A percentile compares a stretch with the other conserved stretches of the same genome.
phyloP scores from a whole-genome alignment of 192 early-diverging fungal species.

The Coemansia sp. region DNA sequence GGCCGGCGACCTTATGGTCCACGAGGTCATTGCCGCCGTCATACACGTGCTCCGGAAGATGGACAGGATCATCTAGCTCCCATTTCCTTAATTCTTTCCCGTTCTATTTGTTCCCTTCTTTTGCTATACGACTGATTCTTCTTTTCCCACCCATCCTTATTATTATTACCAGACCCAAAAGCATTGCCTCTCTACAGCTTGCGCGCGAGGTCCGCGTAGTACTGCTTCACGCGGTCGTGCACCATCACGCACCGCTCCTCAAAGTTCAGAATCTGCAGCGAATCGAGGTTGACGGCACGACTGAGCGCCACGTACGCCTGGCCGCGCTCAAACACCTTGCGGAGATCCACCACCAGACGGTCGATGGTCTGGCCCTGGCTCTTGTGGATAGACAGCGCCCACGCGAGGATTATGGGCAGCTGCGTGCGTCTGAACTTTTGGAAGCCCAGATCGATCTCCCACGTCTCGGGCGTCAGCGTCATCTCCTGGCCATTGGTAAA shows the following conservation, averaged over 20 bases:
- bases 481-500: conserved; percentile 54
- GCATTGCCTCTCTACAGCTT: conserved; percentile 4
- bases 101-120: background rate
- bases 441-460: conserved; percentile 57
- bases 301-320: conserved; percentile 87
- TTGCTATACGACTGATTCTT: background rate
- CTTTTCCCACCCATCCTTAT: background rate
- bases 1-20: conserved; percentile 56
- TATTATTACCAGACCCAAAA: background rate
- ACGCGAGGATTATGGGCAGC: conserved; percentile 78
- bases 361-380: conserved; percentile 87
- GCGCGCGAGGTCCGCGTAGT: conserved; percentile 59
- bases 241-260: conserved; percentile 65
- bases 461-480: conserved; percentile 56
- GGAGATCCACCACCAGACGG: conserved; percentile 71
- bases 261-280: conserved; percentile 75
- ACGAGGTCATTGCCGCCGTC: conserved; percentile 77
- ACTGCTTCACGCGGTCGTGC: conserved; percentile 68
- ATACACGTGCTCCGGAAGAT: conserved; percentile 86
- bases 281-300: conserved; percentile 68
- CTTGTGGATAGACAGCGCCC: conserved; percentile 89
- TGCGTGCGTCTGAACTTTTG: conserved; percentile 51
- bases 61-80: conserved; percentile 71
- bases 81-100: background rate
- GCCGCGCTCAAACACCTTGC: conserved; percentile 78